A percentile compares a stretch with the other conserved stretches of the same genome.
phyloP scores from a whole-genome alignment of 306 rosid species.

The Cucurbita maxima region DNA sequence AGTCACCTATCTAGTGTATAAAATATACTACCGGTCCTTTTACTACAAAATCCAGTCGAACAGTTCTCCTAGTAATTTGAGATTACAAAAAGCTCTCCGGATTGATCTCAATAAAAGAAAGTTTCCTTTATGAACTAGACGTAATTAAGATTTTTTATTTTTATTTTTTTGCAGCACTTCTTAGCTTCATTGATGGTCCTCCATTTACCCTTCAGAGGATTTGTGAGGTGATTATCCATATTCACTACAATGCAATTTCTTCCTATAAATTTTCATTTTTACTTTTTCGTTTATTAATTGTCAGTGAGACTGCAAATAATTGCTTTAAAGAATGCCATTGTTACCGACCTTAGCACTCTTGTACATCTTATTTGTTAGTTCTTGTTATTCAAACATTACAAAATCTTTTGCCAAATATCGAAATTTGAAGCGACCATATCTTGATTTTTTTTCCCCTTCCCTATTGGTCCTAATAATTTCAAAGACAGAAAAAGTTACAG shows the following conservation, averaged over 20 bases:
- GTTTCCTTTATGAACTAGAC: not conserved
- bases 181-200: slow-evolving; percentile 71
- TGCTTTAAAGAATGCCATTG: not conserved
- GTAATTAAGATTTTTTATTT: not conserved
- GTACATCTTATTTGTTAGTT: not conserved
- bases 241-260: not conserved
- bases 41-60: not conserved
- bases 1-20: not conserved
- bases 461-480: not conserved
- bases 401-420: not conserved
- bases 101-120: not conserved
- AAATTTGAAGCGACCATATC: not conserved
- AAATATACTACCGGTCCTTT: not conserved
- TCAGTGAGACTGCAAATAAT: not conserved
- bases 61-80: not conserved
- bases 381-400: not conserved
- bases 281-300: not conserved
- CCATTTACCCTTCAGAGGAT: slow-evolving; percentile 94
- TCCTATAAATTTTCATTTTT: not conserved
- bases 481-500: not conserved
- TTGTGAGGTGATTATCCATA: slow-evolving; percentile 45
- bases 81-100: not conserved
- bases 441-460: not conserved
- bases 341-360: not conserved
- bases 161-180: slow-evolving; percentile 44